phyloP scores from a whole-genome alignment of 331 rosid genomes.

The Spiraea crenata region DNA sequence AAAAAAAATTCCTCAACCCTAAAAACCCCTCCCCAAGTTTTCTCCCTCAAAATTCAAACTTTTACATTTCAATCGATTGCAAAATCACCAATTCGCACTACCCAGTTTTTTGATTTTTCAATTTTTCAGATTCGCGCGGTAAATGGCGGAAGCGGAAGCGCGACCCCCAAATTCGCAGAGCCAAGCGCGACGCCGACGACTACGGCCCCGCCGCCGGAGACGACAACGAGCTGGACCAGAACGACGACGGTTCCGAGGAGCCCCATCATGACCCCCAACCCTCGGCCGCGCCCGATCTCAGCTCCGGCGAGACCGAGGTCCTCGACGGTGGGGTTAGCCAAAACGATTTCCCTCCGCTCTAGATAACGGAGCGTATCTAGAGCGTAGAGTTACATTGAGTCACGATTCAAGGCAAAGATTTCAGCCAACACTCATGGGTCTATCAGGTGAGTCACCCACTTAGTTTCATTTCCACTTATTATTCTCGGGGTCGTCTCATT shows the following conservation, averaged over 20 bases:
- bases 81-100: not conserved
- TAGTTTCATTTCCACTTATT: too few relatives aligned
- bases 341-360: conserved; percentile 66
- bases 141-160: conserved; percentile 95
- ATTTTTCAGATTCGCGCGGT: conserved; percentile 57
- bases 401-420: conserved; percentile 44
- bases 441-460: conserved; percentile 71
- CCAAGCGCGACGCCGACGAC: conserved; percentile 65
- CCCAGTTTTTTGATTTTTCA: not conserved
- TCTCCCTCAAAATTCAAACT: conserved; percentile 17
- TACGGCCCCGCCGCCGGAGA: conserved; percentile 40
- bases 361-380: conserved; percentile 77
- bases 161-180: conserved; percentile 56
- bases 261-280: conserved; percentile 37
- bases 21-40: too few relatives aligned
- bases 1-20: too few relatives aligned
- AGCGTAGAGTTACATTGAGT: conserved; percentile 53
- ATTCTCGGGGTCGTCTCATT: too few relatives aligned
- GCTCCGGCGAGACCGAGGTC: conserved; percentile 62
- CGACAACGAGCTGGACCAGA: conserved; percentile 43
- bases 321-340: conserved; percentile 62
- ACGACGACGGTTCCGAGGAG: conserved; percentile 69
- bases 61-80: not conserved
- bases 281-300: conserved; percentile 38
- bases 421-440: conserved; percentile 53